These are phyloP conservation scores for Coniochaeta sp. DNA, from an alignment of 2,329 filamentous ascomycete species.

Conservation along the genomic window DNA sequence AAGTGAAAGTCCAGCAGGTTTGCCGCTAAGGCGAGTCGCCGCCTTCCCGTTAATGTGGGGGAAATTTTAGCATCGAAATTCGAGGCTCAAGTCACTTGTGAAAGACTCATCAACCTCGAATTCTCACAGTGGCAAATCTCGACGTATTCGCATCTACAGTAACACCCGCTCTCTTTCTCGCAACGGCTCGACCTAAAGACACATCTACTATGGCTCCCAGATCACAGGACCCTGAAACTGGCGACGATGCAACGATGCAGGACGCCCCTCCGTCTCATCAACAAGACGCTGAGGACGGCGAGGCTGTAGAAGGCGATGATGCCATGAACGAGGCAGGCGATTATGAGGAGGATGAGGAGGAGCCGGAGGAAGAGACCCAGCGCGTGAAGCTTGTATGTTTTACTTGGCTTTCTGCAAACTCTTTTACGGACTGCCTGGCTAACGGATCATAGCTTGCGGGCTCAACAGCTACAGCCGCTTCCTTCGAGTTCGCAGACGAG, in stretches of 20 bases:
- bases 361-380: constrained; percentile 40
- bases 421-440: constrained; percentile 2
- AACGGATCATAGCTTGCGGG: constrained; percentile 63
- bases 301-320: constrained; percentile 23
- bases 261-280: constrained; percentile 3
- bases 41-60: background rate
- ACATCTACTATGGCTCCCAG: background rate
- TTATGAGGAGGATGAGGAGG: constrained; percentile 23
- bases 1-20: background rate
- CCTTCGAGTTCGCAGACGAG: constrained; percentile 90
- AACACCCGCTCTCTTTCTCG: too few species aligned
- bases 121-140: too few species aligned
- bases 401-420: too few species aligned
- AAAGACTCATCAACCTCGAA: background rate
- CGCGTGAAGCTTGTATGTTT: constrained; percentile 54
- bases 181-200: too few species aligned
- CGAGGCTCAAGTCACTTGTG: background rate
- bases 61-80: background rate
- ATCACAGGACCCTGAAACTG: background rate
- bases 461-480: constrained; percentile 79
- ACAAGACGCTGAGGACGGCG: constrained; percentile 6
- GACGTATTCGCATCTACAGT: too few species aligned
- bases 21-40: background rate
- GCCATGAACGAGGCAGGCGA: too few species aligned
- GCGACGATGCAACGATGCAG: background rate